phyloP scores from a whole-genome alignment of 2,329 filamentous ascomycete species.

The Fusarium sp. region DNA sequence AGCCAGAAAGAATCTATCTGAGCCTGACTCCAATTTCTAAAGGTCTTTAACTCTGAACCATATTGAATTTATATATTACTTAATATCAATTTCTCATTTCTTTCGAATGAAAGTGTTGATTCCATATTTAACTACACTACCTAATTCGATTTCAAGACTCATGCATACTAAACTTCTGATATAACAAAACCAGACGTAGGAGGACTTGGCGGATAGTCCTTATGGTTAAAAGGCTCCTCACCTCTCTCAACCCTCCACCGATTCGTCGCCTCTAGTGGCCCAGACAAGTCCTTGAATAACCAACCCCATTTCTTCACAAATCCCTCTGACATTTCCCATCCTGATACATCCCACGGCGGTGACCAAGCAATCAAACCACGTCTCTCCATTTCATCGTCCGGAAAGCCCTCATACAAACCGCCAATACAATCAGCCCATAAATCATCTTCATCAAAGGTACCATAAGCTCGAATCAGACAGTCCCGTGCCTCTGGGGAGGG shows the following conservation, averaged over 20 bases:
- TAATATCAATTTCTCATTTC: neutral
- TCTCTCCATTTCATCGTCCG: slow-evolving; percentile 50
- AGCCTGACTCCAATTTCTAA: no score
- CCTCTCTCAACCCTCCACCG: slow-evolving; percentile 22
- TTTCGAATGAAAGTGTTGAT: neutral
- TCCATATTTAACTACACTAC: neutral
- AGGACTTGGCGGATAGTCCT: neutral
- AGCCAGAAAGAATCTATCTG: neutral
- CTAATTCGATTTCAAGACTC: neutral
- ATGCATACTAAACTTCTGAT: neutral
- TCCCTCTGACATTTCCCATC: slow-evolving; percentile 34
- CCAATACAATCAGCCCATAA: slow-evolving; percentile 54
- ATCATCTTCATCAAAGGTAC: slow-evolving; percentile 51
- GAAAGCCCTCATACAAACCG: slow-evolving; percentile 54
- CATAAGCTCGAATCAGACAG: neutral
- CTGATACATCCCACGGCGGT: slow-evolving; percentile 34
- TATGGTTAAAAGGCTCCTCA: slow-evolving; percentile 5
- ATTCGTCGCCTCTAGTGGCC: slow-evolving; percentile 25
- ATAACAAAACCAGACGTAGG: neutral
- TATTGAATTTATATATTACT: neutral
- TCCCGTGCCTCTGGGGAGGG: slow-evolving; percentile 4
- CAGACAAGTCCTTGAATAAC: slow-evolving; percentile 14
- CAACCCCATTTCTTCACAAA: slow-evolving; percentile 37
- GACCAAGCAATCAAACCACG: slow-evolving; percentile 54
- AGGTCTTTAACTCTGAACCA: neutral